Evolutionary conservation across 805 yeast species (phyloP), one percentile per base, ranked within the genome.

Genomic region (baker's yeast (Saccharomyces cerevisiae)): DNA sequence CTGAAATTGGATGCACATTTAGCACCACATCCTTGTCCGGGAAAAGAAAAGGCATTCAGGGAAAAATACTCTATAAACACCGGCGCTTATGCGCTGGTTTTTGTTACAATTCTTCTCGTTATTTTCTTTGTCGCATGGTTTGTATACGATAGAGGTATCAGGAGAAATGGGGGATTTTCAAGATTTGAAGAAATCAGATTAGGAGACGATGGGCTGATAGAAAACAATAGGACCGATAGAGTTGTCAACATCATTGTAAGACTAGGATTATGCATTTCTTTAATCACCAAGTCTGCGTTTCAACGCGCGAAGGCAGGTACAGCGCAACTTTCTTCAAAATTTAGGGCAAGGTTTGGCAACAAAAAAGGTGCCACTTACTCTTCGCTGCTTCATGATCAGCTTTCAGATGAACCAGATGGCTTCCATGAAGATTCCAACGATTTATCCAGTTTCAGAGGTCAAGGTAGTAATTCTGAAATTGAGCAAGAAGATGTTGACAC

Each of bases 171-270:
- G 26, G 90, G 90, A 0, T 82, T 85, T 67, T 71, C 80, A 32
- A 76, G 87, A 61, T 84, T 89, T 68, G 97, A 97, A 17, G 95
- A 87, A 68, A 91, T 91, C 56, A 76, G 95, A 59, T 76, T 91
- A 48, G 96, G 89, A 50, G 89, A 83, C 36, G 89, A 83, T 31
- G 86, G 81, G 50, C 78, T 56, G 4, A 79, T 85, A 49, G 91
- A 85, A 64, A 81, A 87, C 57, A 85, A 84, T 59, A 60, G 67
- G 5, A 76, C 81, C 8, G 90, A 85, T 61, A 74, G 72, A 36
- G 76, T 79, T 9, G 85, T 84, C 17, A 87, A 85, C 59, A 62
- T 66, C 26, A 74, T 84, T 26, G 85, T 85, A 2, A 76, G 71
- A 57, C 77, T 80, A 17, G 87, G 87, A 0, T 76, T 85, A 21